A percentile compares a stretch with the other conserved stretches of the same genome.
Evolutionary conservation across 805 yeast genomes (phyloP).

Genomic region (Candida hispaniensis): DNA sequence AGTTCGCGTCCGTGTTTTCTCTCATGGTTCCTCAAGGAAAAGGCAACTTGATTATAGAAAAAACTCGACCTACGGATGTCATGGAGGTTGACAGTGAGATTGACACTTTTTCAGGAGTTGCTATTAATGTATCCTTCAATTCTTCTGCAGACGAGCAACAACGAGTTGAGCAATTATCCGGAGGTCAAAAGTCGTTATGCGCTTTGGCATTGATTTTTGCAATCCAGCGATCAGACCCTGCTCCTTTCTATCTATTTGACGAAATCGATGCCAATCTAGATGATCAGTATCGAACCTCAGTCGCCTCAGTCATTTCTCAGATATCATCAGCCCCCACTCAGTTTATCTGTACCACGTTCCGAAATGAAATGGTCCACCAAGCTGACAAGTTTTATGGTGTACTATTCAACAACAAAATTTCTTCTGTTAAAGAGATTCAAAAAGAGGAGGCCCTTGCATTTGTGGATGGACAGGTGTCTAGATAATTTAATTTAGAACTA

Average conservation of each 20-base stretch:
- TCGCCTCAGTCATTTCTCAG: conserved; percentile 61
- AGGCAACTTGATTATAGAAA: conserved; percentile 62
- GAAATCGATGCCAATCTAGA: conserved; percentile 96
- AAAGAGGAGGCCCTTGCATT: conserved; percentile 70
- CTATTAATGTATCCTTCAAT: conserved; percentile 82
- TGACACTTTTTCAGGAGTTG: conserved; percentile 54
- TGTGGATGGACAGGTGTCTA: conserved; percentile 45
- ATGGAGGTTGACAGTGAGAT: conserved; percentile 14
- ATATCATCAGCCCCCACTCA: conserved; percentile 58
- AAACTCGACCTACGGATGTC: conserved; percentile 25
- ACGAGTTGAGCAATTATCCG: conserved; percentile 81
- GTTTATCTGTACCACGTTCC: conserved; percentile 90
- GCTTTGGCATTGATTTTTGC: conserved; percentile 91
- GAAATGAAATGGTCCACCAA: conserved; percentile 82
- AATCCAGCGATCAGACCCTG: conserved; percentile 90
- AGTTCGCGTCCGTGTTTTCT: conserved; percentile 66
- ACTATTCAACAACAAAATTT: conserved; percentile 67
- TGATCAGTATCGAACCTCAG: conserved; percentile 80
- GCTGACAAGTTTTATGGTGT: conserved; percentile 88
- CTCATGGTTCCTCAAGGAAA: conserved; percentile 73
- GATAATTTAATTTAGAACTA: no score
- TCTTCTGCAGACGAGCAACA: conserved; percentile 77
- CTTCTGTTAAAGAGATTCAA: conserved; percentile 61
- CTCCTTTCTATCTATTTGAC: conserved; percentile 91
- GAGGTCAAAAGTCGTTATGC: conserved; percentile 95